A percentile compares a stretch with the other conserved stretches of the same genome.
Evolutionary conservation across 2,329 filamentous ascomycete genomes (phyloP).

Genomic region (Diaporthe citrichinensis): DNA sequence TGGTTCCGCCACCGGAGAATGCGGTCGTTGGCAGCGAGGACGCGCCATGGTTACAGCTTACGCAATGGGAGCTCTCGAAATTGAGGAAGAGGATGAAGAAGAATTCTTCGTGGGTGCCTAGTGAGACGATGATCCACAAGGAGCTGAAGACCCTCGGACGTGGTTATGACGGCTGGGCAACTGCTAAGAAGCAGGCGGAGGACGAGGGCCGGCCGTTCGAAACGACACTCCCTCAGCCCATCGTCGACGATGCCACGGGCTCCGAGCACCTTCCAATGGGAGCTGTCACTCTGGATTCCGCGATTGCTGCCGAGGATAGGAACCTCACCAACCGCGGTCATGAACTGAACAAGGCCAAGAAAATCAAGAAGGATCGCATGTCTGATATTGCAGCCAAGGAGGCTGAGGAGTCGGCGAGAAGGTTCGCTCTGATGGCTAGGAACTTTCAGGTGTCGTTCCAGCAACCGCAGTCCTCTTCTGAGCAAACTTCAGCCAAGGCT

Average conservation of each 20-base stretch:
- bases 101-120: slow-evolving; percentile 87
- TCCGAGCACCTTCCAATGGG: slow-evolving; percentile 69
- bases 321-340: slow-evolving; percentile 80
- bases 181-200: slow-evolving; percentile 75
- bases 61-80: slow-evolving; percentile 74
- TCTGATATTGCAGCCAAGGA: slow-evolving; percentile 74
- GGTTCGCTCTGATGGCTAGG: slow-evolving; percentile 49
- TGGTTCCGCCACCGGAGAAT: slow-evolving; percentile 72
- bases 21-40: slow-evolving; percentile 71
- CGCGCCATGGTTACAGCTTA: slow-evolving; percentile 76
- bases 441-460: slow-evolving; percentile 47
- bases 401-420: slow-evolving; percentile 59
- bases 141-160: slow-evolving; percentile 81
- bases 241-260: slow-evolving; percentile 65
- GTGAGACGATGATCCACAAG: slow-evolving; percentile 86
- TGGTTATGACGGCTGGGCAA: slow-evolving; percentile 72
- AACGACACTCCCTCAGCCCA: slow-evolving; percentile 55
- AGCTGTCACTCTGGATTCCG: slow-evolving; percentile 69
- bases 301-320: slow-evolving; percentile 71
- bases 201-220: slow-evolving; percentile 75
- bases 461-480: slow-evolving; percentile 33
- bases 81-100: slow-evolving; percentile 92
- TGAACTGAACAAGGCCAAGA: slow-evolving; percentile 84
- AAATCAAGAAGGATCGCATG: slow-evolving; percentile 76
- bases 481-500: slow-evolving; percentile 40